phyloP scores from a whole-genome alignment of 192 early-diverging fungal species.

The Geosiphon pyriformis region DNA sequence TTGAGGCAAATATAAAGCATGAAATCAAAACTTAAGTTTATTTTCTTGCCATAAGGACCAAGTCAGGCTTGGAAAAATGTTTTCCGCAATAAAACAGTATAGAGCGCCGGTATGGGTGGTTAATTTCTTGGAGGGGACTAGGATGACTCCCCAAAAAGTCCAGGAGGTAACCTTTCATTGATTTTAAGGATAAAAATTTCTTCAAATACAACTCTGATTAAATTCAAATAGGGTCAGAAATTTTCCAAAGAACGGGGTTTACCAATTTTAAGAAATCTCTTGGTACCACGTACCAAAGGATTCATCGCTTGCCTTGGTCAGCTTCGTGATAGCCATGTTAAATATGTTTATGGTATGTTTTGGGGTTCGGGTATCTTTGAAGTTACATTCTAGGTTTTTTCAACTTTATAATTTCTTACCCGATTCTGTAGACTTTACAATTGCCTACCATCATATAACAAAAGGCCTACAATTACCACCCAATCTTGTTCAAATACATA shows the following conservation, averaged over 20 bases:
- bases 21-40: not conserved
- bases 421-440: constrained; percentile 41
- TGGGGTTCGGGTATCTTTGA: not conserved
- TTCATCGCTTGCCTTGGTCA: constrained; percentile 49
- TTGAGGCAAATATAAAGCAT: not conserved
- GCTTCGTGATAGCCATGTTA: constrained; percentile 48
- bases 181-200: too few relatives aligned
- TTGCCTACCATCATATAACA: constrained; percentile 43
- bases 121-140: constrained; percentile 52
- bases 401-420: not conserved
- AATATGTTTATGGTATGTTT: constrained; percentile 50
- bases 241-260: constrained; percentile 43
- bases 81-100: constrained; percentile 42
- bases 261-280: constrained; percentile 41
- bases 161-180: too few relatives aligned
- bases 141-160: constrained; percentile 44
- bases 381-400: not conserved
- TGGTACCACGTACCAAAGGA: constrained; percentile 53
- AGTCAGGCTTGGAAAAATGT: constrained; percentile 44
- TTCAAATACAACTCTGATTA: too few relatives aligned
- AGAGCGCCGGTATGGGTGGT: constrained; percentile 50
- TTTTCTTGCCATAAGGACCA: constrained; percentile 33
- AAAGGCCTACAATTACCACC: constrained; percentile 45
- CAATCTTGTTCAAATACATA: constrained; percentile 46
- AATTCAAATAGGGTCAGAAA: constrained; percentile 40